Base-by-base conservation (phyloP, 305 asterid species). In the Stenogyne calaminthoides region DNA sequence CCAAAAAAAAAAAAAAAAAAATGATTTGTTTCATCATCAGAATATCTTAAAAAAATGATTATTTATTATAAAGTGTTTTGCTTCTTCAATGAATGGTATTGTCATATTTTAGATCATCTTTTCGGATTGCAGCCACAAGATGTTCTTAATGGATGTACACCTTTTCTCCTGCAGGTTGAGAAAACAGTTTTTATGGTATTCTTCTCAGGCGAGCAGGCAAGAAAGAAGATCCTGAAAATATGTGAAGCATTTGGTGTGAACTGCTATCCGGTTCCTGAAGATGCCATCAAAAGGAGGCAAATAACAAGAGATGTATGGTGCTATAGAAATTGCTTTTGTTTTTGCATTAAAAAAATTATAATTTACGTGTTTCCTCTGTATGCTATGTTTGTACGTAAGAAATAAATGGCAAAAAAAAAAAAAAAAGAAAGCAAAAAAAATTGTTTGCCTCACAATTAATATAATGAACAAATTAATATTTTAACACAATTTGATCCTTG, bases 171-270 rank as follows among this genome's bases (percentile, higher is more conserved):
- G 88, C 97, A 95, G 98, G 96, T 93, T 70, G 98, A 95, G 91
- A 95, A 95, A 82, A 85, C 76, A 70, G 88, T 95, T 65, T 95
- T 95, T 87, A 91, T 93, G 75, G 97, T 93, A 68, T 95, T 95
- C 92, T 95, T 91, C 95, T 95, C 99, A 47, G 97, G 99, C 18
- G 98, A 93, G 90, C 98, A 93, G 84, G 99, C 97, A 7, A 93
- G 97, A 77, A 84, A 83, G 70, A 95, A 95, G 85, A 89, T 95
- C 73, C 81, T 88, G 72, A 95, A 88, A 85, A 93, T 95, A 71
- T 95, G 99, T 80, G 99, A 95, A 71, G 98, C 99, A 64, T 95
- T 93, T 81, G 95, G 94, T 37, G 97, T 97, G 18, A 95, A 85
- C 76, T 95, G 99, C 91, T 95, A 89, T 76, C 98, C 99, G 75